These are phyloP conservation scores for Coprinellus micaceus DNA, from an alignment of 768 basidiomycete species.

Conservation along the genomic window DNA sequence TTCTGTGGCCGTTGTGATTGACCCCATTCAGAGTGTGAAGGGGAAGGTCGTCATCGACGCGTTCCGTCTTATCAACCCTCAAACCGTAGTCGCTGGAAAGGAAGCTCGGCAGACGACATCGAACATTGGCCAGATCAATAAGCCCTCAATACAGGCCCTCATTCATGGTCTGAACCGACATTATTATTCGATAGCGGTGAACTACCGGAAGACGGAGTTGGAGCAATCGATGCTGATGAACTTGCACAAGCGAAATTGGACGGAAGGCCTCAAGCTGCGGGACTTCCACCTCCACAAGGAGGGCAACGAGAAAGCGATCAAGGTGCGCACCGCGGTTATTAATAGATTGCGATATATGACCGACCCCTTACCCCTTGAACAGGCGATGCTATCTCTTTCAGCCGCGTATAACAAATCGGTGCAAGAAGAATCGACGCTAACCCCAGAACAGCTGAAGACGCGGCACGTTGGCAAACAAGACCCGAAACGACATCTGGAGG, in stretches of 20 bases:
- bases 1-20: constrained; percentile 95
- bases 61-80: constrained; percentile 93
- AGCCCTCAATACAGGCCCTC: constrained; percentile 97
- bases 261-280: constrained; percentile 87
- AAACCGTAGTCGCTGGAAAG: constrained; percentile 83
- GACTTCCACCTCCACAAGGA: constrained; percentile 90
- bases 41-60: constrained; percentile 99
- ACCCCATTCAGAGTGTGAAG: constrained; percentile 98
- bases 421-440: constrained; percentile 95
- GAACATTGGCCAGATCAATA: constrained; percentile 98
- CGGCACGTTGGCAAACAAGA: constrained; percentile 97
- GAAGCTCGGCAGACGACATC: constrained; percentile 97
- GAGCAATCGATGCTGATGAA: constrained; percentile 99
- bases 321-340: constrained; percentile 52
- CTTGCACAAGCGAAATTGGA: constrained; percentile 98
- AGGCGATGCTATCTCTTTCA: constrained; percentile 93
- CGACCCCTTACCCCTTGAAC: constrained; percentile 14
- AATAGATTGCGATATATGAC: constrained; percentile 11
- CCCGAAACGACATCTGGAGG: constrained; percentile 96
- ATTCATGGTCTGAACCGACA: constrained; percentile 97
- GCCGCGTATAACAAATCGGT: constrained; percentile 97
- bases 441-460: constrained; percentile 90
- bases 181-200: constrained; percentile 97
- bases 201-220: constrained; percentile 96
- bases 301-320: constrained; percentile 88